These are phyloP conservation scores for Cryptococcus sp. DNA, from an alignment of 1,284 basidiomycete genomes.

Conservation along the genomic window DNA sequence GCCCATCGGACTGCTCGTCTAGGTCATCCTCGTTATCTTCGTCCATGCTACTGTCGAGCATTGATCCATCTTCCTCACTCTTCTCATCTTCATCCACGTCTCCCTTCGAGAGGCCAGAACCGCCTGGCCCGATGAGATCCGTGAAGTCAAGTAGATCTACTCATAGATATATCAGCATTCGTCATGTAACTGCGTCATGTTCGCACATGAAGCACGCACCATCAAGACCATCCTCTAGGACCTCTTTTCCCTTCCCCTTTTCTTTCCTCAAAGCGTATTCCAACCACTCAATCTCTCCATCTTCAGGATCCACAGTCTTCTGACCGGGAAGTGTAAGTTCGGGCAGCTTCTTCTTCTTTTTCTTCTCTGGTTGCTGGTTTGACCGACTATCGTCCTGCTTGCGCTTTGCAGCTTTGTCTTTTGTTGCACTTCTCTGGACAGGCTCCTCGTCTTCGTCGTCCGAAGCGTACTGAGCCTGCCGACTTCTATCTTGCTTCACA, in stretches of 20 bases:
- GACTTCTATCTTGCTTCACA: neutral
- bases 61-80: constrained; percentile 15
- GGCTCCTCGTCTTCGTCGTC: constrained; percentile 7
- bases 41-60: constrained; percentile 13
- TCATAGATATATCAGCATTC: constrained; percentile 6
- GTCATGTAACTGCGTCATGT: neutral
- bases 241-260: constrained; percentile 54
- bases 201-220: constrained; percentile 57
- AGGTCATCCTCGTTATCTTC: constrained; percentile 23
- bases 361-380: neutral
- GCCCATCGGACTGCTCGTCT: neutral
- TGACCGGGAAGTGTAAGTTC: constrained; percentile 45
- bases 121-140: constrained; percentile 46
- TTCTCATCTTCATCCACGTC: constrained; percentile 11
- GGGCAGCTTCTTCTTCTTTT: constrained; percentile 31
- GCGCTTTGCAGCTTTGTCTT: constrained; percentile 2
- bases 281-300: constrained; percentile 73
- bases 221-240: constrained; percentile 59
- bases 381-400: constrained; percentile 2
- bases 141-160: constrained; percentile 57
- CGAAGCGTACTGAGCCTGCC: neutral
- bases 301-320: constrained; percentile 60
- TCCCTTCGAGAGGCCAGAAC: constrained; percentile 15
- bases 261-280: constrained; percentile 65
- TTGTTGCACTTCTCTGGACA: neutral